Percentiles rank a stretch among this genome's conserved stretches.
phyloP scores from a whole-genome alignment of 1,284 basidiomycete genomes.

The Inonotus hispidus region DNA sequence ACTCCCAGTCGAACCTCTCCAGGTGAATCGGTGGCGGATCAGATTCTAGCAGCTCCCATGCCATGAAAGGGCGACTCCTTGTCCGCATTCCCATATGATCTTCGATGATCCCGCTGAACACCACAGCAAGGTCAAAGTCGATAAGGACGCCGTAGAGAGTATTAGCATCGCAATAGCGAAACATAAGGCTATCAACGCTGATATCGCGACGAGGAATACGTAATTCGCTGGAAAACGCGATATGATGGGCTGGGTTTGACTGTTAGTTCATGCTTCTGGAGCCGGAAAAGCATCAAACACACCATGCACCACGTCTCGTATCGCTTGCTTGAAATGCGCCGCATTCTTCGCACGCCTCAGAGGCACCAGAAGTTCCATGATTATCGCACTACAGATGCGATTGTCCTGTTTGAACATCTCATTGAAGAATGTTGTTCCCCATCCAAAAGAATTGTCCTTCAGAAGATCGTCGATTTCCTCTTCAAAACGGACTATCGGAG shows the following conservation, averaged over 20 bases:
- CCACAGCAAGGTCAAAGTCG: not conserved
- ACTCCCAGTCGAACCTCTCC: slow-evolving; percentile 5
- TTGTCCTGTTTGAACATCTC: not conserved
- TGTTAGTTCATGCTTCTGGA: not conserved
- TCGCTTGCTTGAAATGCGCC: not conserved
- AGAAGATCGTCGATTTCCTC: not conserved
- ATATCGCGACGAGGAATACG: not conserved
- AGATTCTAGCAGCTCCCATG: not conserved
- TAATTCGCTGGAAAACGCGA: not conserved
- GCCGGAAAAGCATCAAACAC: not conserved
- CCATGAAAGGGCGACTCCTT: not conserved
- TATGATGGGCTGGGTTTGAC: not conserved
- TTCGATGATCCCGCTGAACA: not conserved
- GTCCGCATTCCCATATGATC: not conserved
- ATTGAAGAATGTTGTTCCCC: not conserved
- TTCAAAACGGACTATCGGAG: not conserved
- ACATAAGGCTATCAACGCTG: not conserved
- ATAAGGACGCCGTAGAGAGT: not conserved
- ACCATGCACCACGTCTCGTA: not conserved
- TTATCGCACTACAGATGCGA: not conserved
- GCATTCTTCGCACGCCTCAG: not conserved
- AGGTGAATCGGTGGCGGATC: not conserved
- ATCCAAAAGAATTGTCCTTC: not conserved
- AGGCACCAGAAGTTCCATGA: not conserved
- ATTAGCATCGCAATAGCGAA: not conserved